Conservation (phyloP, 352 stramenopile genomes). For the Globisporangium alternatum region DNA sequence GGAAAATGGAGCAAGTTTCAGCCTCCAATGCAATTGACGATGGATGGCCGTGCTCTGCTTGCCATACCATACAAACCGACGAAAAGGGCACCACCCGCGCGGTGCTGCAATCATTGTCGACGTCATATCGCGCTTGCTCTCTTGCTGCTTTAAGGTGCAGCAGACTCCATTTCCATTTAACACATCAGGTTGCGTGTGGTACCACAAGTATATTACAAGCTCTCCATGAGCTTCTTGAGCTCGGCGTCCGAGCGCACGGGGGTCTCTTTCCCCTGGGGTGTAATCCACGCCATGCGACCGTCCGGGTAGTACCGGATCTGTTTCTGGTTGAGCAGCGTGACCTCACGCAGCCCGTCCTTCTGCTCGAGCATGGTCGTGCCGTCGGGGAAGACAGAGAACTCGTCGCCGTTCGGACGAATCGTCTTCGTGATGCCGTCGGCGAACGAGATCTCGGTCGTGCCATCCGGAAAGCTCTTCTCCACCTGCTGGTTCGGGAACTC, state of each 20-base stretch:
- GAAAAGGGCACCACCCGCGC: no score
- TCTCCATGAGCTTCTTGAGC: constrained; percentile 54
- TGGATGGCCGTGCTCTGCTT: no score
- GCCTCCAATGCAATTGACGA: no score
- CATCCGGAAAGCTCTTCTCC: constrained; percentile 92
- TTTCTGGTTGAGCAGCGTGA: constrained; percentile 73
- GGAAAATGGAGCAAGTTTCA: no score
- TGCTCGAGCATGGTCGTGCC: constrained; percentile 81
- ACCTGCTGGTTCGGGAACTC: constrained; percentile 96
- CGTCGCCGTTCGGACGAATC: constrained; percentile 68
- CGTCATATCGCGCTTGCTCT: no score
- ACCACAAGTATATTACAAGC: not conserved
- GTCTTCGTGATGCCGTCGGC: constrained; percentile 93
- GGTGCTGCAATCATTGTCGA: no score
- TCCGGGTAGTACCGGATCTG: constrained; percentile 75
- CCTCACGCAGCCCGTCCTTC: constrained; percentile 63
- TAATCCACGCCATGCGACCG: constrained; percentile 61
- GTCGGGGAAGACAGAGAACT: constrained; percentile 81
- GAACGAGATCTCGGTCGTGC: constrained; percentile 93
- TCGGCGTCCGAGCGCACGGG: constrained; percentile 63
- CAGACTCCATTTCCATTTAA: not conserved
- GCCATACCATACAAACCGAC: no score
- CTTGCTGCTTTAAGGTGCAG: no score
- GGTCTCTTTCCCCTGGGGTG: constrained; percentile 40
- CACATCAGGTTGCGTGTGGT: not conserved